Conservation (phyloP, 2,329 filamentous ascomycete genomes). For the Cyphellophora europaea region DNA sequence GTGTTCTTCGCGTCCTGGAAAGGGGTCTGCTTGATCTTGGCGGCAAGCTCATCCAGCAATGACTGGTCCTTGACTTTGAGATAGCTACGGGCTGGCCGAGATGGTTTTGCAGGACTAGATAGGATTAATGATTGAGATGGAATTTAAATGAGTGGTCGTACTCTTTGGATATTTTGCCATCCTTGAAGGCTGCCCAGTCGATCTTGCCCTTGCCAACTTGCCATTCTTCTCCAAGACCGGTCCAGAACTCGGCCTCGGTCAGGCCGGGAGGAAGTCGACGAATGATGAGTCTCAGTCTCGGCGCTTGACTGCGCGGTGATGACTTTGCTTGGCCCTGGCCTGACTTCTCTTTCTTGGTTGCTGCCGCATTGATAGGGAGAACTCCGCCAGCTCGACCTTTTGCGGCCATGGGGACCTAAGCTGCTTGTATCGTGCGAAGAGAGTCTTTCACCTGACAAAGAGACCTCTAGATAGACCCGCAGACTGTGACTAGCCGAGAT, state of each 20-base stretch:
- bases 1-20: constrained; percentile 81
- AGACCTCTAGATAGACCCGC: not conserved
- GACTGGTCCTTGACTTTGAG: constrained; percentile 68
- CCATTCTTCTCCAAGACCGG: constrained; percentile 70
- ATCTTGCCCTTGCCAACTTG: constrained; percentile 68
- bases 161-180: constrained; percentile 77
- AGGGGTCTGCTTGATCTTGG: constrained; percentile 56
- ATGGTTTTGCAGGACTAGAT: constrained; percentile 69
- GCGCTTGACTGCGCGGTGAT: constrained; percentile 34
- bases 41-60: constrained; percentile 57
- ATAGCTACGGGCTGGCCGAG: constrained; percentile 70
- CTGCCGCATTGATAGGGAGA: constrained; percentile 39
- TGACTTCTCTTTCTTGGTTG: constrained; percentile 29
- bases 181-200: constrained; percentile 69
- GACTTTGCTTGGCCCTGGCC: constrained; percentile 31
- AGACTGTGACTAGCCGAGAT: too few relatives aligned
- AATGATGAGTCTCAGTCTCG: constrained; percentile 74
- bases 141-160: constrained; percentile 33
- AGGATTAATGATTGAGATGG: constrained; percentile 11
- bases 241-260: constrained; percentile 67
- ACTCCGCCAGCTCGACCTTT: constrained; percentile 39
- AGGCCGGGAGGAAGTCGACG: constrained; percentile 79
- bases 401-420: too few relatives aligned
- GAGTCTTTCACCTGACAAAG: too few relatives aligned
- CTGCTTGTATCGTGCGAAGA: too few relatives aligned